Base-by-base conservation (phyloP, 306 rosid genomes). In the Rosa multiflora region DNA sequence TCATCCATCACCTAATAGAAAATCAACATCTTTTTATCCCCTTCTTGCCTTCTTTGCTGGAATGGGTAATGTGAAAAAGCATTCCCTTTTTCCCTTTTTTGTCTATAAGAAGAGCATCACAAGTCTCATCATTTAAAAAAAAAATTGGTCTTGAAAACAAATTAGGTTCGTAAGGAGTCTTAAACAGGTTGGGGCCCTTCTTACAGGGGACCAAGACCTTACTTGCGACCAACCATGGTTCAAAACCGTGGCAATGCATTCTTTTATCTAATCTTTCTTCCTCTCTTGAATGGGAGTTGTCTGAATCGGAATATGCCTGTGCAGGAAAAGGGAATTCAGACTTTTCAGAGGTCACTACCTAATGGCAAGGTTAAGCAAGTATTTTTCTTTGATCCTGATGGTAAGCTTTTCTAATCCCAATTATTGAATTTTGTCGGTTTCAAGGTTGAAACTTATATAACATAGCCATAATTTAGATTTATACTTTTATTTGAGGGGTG, bases 371-470 rank as follows among this genome's bases (percentile, higher is more conserved):
- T 85, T 32, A 90, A 81, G 84, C 98, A 93, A 84, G 85, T 87
- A 48, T 93, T 93, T 88, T 93, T 93, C 91, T 93, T 93, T 69
- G 98, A 93, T 83, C 98, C 98, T 1, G 98, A 93, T 80, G 98
- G 98, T 90, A 87, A 82, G 53, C 56, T 40, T 37, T 49, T 76
- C 56, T 20, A 4, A 13, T 74, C 52, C 29, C 51, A 48, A 20
- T n/a, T 10, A 6, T 73, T 52, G 11, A 5, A 37, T 37, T 51
- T 5, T 55, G 67, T 20, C 21, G 23, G 13, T n/a, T 56, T 74
- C 13, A 55, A 42, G 18, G 3, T 39, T 40, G 37, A 21, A 21
- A 73, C 18, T 52, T 13, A 12, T 0, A 43, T 39, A 26, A 39
- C 6, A 12, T 11, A 73, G 39, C n/a, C 35, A 48, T 29, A 46